Conservation (phyloP, 805 yeast genomes). For the Nakazawaea anatomiae region DNA sequence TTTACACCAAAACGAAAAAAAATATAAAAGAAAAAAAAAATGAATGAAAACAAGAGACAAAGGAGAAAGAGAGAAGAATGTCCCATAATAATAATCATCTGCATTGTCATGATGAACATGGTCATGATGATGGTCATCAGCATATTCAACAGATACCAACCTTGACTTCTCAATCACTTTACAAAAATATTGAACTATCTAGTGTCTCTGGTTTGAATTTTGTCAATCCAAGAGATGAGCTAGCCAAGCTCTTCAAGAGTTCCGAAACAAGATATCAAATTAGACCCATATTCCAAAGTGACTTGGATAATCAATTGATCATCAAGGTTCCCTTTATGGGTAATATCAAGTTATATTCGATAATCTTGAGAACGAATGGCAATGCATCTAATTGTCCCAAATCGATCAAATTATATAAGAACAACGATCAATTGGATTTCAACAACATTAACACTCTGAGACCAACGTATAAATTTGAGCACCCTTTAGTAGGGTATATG, state of each 20-base stretch:
- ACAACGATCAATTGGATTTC: constrained; percentile 67
- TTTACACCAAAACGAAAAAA: no score
- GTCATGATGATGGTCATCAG: constrained; percentile 27
- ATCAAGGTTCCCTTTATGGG: constrained; percentile 77
- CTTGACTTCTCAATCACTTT: constrained; percentile 59
- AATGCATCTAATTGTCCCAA: constrained; percentile 59
- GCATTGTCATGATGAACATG: constrained; percentile 11
- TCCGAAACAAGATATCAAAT: constrained; percentile 43
- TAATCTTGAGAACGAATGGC: constrained; percentile 63
- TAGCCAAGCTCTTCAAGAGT: constrained; percentile 46
- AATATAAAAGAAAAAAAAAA: not conserved
- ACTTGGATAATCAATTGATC: constrained; percentile 77
- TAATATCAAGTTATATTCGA: constrained; percentile 64
- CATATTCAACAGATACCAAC: constrained; percentile 69
- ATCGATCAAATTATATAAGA: constrained; percentile 65
- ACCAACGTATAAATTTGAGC: constrained; percentile 48
- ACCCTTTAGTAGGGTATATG: constrained; percentile 56
- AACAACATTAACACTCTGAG: constrained; percentile 45
- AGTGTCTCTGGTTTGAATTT: constrained; percentile 62
- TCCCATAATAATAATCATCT: constrained; percentile 8
- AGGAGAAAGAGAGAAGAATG: not conserved
- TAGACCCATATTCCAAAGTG: constrained; percentile 43
- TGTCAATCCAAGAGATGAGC: constrained; percentile 43
- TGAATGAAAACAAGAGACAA: not conserved
- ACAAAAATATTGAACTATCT: constrained; percentile 51